Base-by-base conservation (phyloP, 257 asterid genomes). In the Nicotiana obtusifolia region DNA sequence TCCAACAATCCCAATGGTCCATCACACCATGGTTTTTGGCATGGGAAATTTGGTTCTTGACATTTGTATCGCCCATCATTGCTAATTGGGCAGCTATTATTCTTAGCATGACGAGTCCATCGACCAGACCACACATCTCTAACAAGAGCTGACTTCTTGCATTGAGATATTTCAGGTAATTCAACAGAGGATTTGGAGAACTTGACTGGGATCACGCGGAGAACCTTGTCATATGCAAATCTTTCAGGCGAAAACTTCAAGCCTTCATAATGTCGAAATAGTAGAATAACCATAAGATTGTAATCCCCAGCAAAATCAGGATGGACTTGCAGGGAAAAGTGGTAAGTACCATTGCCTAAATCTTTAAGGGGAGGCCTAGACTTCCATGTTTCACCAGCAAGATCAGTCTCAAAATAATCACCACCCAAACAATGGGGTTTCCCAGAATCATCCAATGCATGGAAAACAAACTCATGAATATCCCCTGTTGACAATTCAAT, bases 371-470 rank as follows among this genome's bases (percentile, higher is more conserved):
- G 98, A 54, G 98, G 98, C 87, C 98, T 85, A 10, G 99, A 80
- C 33, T 94, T 95, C 99, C 99, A 96, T 0, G 69, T 83, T 24
- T 93, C 97, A 56, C 98, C 90, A 0, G 98, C 88, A 16, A 96
- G 88, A 88, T 96, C 97, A 15, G 87, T 92, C 84, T 96, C 98
- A 81, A 93, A 91, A 83, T 94, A 94, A 80, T 96, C 99, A 28
- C 98, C 99, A 56, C 99, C 98, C n/a, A 79, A 78, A 53, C 99
- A 96, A 81, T 73, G 97, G 0, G 90, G 91, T 41, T 80, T 73
- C 59, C 95, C 93, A 1, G 84, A 87, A 20, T 92, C 97, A 86
- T 96, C 97, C 87, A 96, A 28, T n/a, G 97, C 90, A 44, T 93
- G 95, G 81, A 96, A 88, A 79, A 85, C 89, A 82, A 96, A 89